These are phyloP conservation scores for Sequoia sempervirens DNA, from an alignment of 75 land plant species.

Conservation along the genomic window DNA sequence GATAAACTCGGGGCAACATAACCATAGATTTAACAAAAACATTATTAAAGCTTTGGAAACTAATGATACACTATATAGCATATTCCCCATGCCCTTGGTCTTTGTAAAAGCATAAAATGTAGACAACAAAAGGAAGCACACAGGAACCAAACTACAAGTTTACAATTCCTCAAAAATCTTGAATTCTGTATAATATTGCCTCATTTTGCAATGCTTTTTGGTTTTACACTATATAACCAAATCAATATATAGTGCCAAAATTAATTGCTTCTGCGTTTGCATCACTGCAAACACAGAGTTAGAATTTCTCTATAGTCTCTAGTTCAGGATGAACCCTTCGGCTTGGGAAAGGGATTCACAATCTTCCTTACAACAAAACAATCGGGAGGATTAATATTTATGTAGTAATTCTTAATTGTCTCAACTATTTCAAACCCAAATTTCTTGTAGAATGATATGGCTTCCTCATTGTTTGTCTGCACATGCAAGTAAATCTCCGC, in stretches of 20 bases:
- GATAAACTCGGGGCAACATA: neutral
- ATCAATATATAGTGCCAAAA: neutral
- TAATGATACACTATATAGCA: neutral
- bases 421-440: slow-evolving; percentile 90
- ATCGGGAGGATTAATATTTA: slow-evolving; percentile 87
- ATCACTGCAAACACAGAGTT: slow-evolving; percentile 3
- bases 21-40: neutral
- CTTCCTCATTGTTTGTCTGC: slow-evolving; percentile 94
- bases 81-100: neutral
- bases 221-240: neutral
- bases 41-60: neutral
- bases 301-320: neutral
- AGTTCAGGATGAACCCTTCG: slow-evolving; percentile 7
- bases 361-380: slow-evolving; percentile 73
- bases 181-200: neutral
- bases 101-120: neutral
- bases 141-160: neutral
- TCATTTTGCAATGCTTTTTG: neutral
- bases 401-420: slow-evolving; percentile 87
- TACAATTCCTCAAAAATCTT: slow-evolving; percentile 1
- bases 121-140: neutral
- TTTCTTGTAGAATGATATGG: slow-evolving; percentile 84
- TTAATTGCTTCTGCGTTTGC: neutral
- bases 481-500: slow-evolving; percentile 90
- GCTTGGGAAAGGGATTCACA: slow-evolving; percentile 20